Conservation (phyloP, 225 moss, liverwort and hornwort species). For the Asterella californica region DNA sequence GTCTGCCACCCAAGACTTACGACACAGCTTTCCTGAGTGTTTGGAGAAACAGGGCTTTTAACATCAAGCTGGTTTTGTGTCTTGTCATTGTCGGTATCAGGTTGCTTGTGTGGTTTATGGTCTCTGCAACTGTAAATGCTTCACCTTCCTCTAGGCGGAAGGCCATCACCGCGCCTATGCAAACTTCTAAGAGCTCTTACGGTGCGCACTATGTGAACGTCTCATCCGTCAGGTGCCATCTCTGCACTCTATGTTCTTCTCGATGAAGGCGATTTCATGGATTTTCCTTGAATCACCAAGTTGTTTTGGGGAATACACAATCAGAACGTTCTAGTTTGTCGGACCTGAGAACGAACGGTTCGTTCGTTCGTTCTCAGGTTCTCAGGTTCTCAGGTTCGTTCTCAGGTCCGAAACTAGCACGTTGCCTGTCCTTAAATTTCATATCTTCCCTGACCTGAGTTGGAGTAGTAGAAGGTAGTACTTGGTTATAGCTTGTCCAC, state of each 20-base stretch:
- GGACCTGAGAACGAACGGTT: neutral
- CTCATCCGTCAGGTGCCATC: neutral
- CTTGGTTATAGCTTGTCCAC: neutral
- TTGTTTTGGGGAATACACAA: neutral
- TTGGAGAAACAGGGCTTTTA: neutral
- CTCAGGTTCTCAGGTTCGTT: no score
- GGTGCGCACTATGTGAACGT: neutral
- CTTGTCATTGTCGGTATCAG: neutral
- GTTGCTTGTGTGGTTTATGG: neutral
- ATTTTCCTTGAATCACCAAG: neutral
- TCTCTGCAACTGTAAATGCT: neutral
- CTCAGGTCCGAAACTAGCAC: no score
- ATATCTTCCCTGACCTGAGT: neutral
- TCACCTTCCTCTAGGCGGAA: neutral
- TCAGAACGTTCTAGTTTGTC: neutral
- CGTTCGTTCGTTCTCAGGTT: no score
- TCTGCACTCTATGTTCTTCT: neutral
- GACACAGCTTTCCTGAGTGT: neutral
- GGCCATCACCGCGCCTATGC: neutral
- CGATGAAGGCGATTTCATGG: neutral
- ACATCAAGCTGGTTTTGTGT: neutral
- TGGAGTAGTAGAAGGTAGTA: neutral
- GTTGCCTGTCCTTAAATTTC: no score
- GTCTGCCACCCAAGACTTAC: neutral
- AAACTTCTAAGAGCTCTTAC: neutral